Evolutionary conservation across 1,139 yeast genomes (phyloP), one percentile per base, ranked within the genome.

Genomic region (Candida sp.): DNA sequence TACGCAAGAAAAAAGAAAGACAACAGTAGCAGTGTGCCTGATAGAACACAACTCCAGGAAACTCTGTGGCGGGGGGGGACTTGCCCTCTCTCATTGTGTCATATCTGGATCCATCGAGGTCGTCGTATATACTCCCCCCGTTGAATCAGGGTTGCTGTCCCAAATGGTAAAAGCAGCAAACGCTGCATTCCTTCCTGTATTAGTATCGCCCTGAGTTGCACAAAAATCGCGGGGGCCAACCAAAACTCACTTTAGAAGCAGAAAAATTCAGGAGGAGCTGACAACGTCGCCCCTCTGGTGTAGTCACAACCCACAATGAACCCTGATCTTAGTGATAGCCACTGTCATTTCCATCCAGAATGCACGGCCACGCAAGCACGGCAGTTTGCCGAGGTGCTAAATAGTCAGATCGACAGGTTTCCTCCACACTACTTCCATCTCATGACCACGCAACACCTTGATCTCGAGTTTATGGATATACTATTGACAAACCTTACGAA

Each of bases 361-460:
- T 57, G 61, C 40, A 54, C 57, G 6, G 39, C 42, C 2, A 51
- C 51, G 17, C 53, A 51, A 7, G 51, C 56, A 1, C 49, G 49
- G 5, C 31, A 49, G 25, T 48, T 63, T 33, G 55, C 57, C 7
- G 42, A 43, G 3, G 37, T 43, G n/a, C 47, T 62, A 26, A 56
- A 58, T 37, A 27, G 30, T 26, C 38, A 40, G 6, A 34, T 42
- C 2, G 31, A 27, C 4, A 38, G 26, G 5, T 47, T 48, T 27
- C 52, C 51, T 3, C 12, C 28, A 1, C 11, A 49, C 9, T 52
- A 46, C 30, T 66, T 67, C 47, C 69, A 63, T 50, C 28, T 86
- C 30, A 86, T 87, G 92, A 75, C 88, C 26, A 84, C 88, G 1
- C 83, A 83, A 59, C 80, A 75, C 52, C 63, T 69, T 26, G 91